These are phyloP conservation scores for Daedaleopsis nitida DNA, from an alignment of 768 basidiomycete species.

Conservation along the genomic window DNA sequence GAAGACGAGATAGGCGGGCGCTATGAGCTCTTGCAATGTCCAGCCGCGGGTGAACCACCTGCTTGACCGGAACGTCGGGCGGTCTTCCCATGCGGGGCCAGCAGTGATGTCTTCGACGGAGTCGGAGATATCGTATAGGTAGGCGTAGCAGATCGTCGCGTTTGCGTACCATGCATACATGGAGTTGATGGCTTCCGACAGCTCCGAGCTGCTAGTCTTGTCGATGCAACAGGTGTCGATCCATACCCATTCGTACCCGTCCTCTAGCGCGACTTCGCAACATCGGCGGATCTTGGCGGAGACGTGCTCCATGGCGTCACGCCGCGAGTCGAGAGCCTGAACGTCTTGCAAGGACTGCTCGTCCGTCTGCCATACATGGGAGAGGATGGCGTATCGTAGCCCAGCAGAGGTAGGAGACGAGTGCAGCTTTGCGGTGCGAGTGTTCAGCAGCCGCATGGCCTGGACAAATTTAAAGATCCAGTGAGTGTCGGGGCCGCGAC, in stretches of 20 bases:
- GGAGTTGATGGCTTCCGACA: neutral
- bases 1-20: neutral
- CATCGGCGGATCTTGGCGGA: neutral
- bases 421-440: neutral
- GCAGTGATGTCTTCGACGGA: neutral
- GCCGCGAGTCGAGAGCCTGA: neutral
- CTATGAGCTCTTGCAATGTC: neutral
- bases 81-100: too few species aligned
- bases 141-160: neutral
- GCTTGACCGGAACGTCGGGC: neutral
- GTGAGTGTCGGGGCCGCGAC: too few species aligned
- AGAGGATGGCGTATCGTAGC: neutral
- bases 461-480: neutral
- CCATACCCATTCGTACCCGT: neutral
- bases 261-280: neutral
- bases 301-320: neutral
- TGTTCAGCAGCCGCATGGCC: neutral
- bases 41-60: neutral
- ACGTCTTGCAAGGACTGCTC: neutral
- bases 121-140: neutral
- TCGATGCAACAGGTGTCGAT: neutral
- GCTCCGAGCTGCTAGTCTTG: neutral
- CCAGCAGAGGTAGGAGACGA: neutral
- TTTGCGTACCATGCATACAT: neutral
- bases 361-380: neutral